Conservation (phyloP, 306 rosid genomes). For the Urtica urens region DNA sequence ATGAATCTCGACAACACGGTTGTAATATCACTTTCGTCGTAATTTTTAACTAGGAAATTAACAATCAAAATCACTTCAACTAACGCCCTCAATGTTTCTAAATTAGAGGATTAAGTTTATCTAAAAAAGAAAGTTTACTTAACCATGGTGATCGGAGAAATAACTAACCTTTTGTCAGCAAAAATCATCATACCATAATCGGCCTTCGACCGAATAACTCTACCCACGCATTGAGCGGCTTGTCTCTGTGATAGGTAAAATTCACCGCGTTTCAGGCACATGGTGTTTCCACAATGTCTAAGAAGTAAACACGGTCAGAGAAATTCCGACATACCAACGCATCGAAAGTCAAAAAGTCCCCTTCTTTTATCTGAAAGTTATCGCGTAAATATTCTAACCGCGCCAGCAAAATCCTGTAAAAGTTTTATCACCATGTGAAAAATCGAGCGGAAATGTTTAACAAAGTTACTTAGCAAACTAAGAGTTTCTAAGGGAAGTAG, state of each 20-base stretch:
- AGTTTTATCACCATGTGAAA: too few species aligned
- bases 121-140: too few species aligned
- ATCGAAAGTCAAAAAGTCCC: constrained; percentile 90
- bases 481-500: constrained; percentile 5
- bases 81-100: too few species aligned
- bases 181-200: constrained; percentile 99
- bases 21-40: too few species aligned
- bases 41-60: too few species aligned
- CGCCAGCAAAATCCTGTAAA: constrained; percentile 77
- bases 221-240: constrained; percentile 97
- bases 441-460: constrained; percentile 4
- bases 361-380: constrained; percentile 89
- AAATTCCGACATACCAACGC: constrained; percentile 55
- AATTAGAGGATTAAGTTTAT: too few species aligned
- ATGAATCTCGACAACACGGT: too few species aligned
- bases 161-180: constrained; percentile 77
- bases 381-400: constrained; percentile 73
- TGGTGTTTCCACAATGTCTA: constrained; percentile 3
- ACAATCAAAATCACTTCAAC: too few species aligned
- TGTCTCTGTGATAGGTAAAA: constrained; percentile 55
- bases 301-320: background rate
- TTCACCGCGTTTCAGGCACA: constrained; percentile 6
- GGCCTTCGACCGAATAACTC: constrained; percentile 92
- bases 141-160: background rate
- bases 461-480: background rate